Conservation (phyloP, 495 filamentous ascomycete species). For the Aspergillus heteromorphus region DNA sequence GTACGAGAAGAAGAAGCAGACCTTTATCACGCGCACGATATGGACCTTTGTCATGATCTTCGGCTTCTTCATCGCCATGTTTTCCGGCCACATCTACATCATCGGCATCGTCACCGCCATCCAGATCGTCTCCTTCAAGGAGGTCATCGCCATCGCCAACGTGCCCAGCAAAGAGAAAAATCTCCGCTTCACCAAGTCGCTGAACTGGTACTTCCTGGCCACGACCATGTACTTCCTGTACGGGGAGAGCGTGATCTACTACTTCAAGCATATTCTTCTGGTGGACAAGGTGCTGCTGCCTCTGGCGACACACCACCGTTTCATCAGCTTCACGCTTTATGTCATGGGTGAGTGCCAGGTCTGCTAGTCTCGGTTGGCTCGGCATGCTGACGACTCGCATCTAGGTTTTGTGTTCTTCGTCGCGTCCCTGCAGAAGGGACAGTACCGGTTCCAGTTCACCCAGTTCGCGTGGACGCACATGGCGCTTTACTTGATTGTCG, state of each 20-base stretch:
- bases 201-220: constrained; percentile 99
- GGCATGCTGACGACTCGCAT: constrained; percentile 2
- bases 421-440: constrained; percentile 86
- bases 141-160: constrained; percentile 96
- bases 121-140: constrained; percentile 97
- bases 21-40: constrained; percentile 94
- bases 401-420: constrained; percentile 98
- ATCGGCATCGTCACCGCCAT: constrained; percentile 86
- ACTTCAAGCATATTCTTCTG: constrained; percentile 96
- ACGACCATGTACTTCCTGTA: constrained; percentile 99
- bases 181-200: constrained; percentile 84
- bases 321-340: constrained; percentile 97
- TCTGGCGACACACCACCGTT: constrained; percentile 94
- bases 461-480: constrained; percentile 99
- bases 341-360: constrained; percentile 68
- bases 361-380: neutral
- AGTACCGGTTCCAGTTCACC: constrained; percentile 97
- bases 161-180: constrained; percentile 87
- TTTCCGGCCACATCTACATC: constrained; percentile 95
- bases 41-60: constrained; percentile 99
- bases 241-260: constrained; percentile 98
- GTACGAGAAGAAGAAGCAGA: constrained; percentile 97
- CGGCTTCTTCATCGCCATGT: constrained; percentile 83
- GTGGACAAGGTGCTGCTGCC: constrained; percentile 91
- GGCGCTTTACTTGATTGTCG: constrained; percentile 95